These are phyloP conservation scores for Hypoxylon sp. DNA, from an alignment of 2,329 filamentous ascomycete species.

Conservation along the genomic window DNA sequence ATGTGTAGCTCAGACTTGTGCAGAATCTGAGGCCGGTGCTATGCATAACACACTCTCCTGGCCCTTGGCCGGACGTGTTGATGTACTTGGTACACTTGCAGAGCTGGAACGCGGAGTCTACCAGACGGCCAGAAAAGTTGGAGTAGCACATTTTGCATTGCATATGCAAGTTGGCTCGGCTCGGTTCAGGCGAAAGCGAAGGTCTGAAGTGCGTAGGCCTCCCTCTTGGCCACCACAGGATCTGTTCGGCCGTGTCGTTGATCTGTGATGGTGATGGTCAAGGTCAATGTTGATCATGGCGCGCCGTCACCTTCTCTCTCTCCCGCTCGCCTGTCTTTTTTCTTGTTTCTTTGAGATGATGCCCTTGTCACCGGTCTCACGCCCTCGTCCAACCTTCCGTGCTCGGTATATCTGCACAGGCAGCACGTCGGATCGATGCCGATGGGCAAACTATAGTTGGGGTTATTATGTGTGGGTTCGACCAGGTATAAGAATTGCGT, in stretches of 20 bases:
- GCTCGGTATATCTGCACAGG: background rate
- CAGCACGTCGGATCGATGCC: slow-evolving; percentile 18
- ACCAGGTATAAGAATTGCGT: slow-evolving; percentile 21
- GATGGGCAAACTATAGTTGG: slow-evolving; percentile 20
- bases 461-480: background rate
- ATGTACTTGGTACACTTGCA: background rate
- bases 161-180: slow-evolving; percentile 26
- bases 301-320: background rate
- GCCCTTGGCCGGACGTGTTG: no score
- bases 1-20: slow-evolving; percentile 20
- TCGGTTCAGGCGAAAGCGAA: slow-evolving; percentile 17
- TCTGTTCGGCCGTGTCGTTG: no score
- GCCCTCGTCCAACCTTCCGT: background rate
- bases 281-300: slow-evolving; percentile 7
- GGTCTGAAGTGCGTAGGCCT: slow-evolving; percentile 3
- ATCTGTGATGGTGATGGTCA: no score
- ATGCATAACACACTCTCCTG: slow-evolving; percentile 24
- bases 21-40: slow-evolving; percentile 16
- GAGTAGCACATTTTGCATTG: slow-evolving; percentile 14
- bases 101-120: slow-evolving; percentile 22
- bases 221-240: background rate
- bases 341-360: background rate
- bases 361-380: background rate
- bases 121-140: slow-evolving; percentile 21
- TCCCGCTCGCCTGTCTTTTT: background rate